Conservation (phyloP, 2,329 filamentous ascomycete species). For the Diatrype stigma region DNA sequence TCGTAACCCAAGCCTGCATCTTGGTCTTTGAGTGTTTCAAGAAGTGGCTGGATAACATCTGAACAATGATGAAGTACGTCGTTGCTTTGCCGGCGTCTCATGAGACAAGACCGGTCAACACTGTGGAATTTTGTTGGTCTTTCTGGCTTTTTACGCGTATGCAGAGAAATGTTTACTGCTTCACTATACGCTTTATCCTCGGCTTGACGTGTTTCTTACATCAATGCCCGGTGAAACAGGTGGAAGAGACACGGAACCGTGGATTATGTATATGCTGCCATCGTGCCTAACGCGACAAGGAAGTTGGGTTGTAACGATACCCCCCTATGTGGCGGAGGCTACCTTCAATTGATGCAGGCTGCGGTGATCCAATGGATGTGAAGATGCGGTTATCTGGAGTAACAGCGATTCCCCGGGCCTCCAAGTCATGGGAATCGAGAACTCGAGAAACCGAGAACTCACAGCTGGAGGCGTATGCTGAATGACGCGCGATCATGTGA, state of each 20-base stretch:
- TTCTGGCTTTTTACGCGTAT: background rate
- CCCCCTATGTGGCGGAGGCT: slow-evolving; percentile 7
- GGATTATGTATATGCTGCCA: slow-evolving; percentile 26
- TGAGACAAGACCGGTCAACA: background rate
- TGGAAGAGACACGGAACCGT: slow-evolving; percentile 19
- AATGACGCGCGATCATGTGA: background rate
- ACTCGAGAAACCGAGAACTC: background rate
- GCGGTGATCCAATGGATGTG: slow-evolving; percentile 21
- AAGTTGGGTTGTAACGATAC: slow-evolving; percentile 26
- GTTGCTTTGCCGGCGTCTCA: slow-evolving; percentile 6
- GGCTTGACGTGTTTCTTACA: slow-evolving; percentile 18
- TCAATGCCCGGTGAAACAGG: slow-evolving; percentile 13
- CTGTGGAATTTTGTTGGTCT: background rate
- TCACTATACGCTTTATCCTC: background rate
- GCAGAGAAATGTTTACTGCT: background rate
- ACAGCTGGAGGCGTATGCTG: background rate
- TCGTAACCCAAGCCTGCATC: slow-evolving; percentile 32
- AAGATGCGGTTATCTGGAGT: slow-evolving; percentile 5
- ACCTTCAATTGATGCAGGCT: slow-evolving; percentile 11
- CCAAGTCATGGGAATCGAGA: background rate
- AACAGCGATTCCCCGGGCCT: background rate
- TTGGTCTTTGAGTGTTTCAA: slow-evolving; percentile 28
- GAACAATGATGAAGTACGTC: slow-evolving; percentile 5
- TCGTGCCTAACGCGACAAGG: slow-evolving; percentile 24
- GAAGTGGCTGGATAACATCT: slow-evolving; percentile 27